Base-by-base conservation (phyloP, 2,329 filamentous ascomycete genomes). In the Coniochaeta pulveracea region DNA sequence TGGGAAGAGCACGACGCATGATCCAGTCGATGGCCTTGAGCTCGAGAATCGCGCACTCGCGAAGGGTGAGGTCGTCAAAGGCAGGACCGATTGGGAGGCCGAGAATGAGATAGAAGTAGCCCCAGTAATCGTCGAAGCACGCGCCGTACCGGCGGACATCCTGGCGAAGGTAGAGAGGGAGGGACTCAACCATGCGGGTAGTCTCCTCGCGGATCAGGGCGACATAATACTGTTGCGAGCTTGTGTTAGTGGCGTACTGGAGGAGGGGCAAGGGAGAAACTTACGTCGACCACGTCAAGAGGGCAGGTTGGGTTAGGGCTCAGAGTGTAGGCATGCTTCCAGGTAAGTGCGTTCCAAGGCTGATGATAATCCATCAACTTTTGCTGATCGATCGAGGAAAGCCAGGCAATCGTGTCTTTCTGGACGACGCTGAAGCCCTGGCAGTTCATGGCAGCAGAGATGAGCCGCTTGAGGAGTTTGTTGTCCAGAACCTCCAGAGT, bases 401-500 rank as follows among this genome's bases (percentile, higher is more conserved):
- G 34, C 34, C 44, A 60, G 6, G 66, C 61, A 40, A 80, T 58
- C 42, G 72, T 66, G 43, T 76, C 69, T 52, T 78, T 79, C 58
- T 73, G 69, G n/a, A 64, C 40, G 2, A 68, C 57, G 4, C 69
- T 74, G 47, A 80, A 79, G 2, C 74, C 76, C 2, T 65, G 61
- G 45, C 76, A 80, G 3, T 56, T 51, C 55, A 80, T 63, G 14
- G 65, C 65, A 2, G 70, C 59, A 8, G 52, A 54, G 26, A 63
- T 55, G 19, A 80, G 54, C 9, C 74, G 69, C 39, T 62, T 61
- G 19, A 70, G 54, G 1, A 81, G 61, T 45, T 66, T 63, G 1
- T 43, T 37, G n/a, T 60, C 75, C 14, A 80, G 53, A 1, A 77
- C 58, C 42, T 65, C 62, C 2, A 45, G 38, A 8, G 60, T 72